Evolutionary conservation across 2,329 filamentous ascomycete genomes (phyloP).

Genomic region (Neurospora sp.): DNA sequence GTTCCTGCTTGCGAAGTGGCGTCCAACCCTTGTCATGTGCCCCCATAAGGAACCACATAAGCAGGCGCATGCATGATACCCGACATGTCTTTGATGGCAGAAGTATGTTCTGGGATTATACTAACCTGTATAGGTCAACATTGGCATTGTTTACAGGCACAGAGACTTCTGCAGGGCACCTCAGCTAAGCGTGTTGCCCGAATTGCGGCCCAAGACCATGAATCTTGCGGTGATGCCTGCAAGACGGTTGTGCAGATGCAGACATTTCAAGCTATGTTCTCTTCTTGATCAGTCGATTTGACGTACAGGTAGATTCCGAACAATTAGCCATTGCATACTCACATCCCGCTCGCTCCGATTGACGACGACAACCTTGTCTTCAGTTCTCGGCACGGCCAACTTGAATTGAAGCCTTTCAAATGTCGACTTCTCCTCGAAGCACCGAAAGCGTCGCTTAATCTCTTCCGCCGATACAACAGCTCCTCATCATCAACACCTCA

Average conservation of each 20-base stretch:
- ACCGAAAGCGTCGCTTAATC: not conserved
- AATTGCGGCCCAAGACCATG: not conserved
- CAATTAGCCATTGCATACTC: not conserved
- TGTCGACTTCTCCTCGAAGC: not conserved
- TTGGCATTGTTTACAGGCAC: not conserved
- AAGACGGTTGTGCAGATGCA: not conserved
- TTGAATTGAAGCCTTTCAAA: not conserved
- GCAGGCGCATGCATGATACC: not conserved
- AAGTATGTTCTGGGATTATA: not conserved
- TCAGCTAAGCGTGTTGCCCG: not conserved
- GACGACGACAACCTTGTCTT: not conserved
- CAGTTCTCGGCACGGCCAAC: not conserved
- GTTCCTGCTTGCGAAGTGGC: not conserved
- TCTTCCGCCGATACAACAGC: too few species aligned
- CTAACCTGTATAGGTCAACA: not conserved
- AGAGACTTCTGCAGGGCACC: not conserved
- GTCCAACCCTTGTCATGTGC: not conserved
- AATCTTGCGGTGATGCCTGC: not conserved
- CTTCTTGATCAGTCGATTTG: not conserved
- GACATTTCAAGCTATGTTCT: not conserved
- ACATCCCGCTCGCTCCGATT: not conserved
- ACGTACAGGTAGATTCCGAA: not conserved
- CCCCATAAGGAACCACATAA: not conserved
- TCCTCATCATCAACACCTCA: not conserved
- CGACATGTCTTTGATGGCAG: not conserved